phyloP scores from a whole-genome alignment of 2,329 filamentous ascomycete genomes.

The Fusarium pseudograminearum region DNA sequence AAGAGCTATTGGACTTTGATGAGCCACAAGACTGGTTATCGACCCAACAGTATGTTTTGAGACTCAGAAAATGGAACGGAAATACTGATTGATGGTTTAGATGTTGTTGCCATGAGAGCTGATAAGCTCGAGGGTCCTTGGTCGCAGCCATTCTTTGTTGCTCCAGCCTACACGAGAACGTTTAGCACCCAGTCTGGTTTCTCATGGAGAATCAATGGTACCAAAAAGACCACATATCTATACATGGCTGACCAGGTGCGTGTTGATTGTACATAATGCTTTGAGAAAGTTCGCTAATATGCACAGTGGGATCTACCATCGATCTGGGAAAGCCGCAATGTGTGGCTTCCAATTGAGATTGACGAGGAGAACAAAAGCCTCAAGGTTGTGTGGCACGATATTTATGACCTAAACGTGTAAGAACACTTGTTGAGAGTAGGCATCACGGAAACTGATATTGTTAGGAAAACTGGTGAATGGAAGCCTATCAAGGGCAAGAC shows the following conservation, averaged over 20 bases:
- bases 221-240: slow-evolving; percentile 62
- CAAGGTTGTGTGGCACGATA: slow-evolving; percentile 63
- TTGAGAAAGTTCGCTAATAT: neutral
- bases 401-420: slow-evolving; percentile 65
- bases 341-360: slow-evolving; percentile 66
- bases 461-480: slow-evolving; percentile 60
- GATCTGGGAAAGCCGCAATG: slow-evolving; percentile 66
- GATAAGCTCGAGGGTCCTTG: slow-evolving; percentile 62
- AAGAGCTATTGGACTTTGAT: slow-evolving; percentile 70
- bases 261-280: neutral
- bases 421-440: fast-evolving
- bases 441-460: neutral
- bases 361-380: slow-evolving; percentile 63
- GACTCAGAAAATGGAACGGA: fast-evolving
- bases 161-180: slow-evolving; percentile 62
- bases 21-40: slow-evolving; percentile 73
- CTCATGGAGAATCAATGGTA: slow-evolving; percentile 58
- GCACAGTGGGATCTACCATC: slow-evolving; percentile 62
- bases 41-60: slow-evolving; percentile 62
- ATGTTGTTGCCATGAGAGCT: slow-evolving; percentile 67
- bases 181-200: slow-evolving; percentile 66
- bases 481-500: slow-evolving; percentile 60
- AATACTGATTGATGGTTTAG: slow-evolving; percentile 8
- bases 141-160: slow-evolving; percentile 64
- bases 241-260: slow-evolving; percentile 60